These are phyloP conservation scores for Cyberlindnera maritima DNA, from an alignment of 805 yeast species.

Conservation along the genomic window DNA sequence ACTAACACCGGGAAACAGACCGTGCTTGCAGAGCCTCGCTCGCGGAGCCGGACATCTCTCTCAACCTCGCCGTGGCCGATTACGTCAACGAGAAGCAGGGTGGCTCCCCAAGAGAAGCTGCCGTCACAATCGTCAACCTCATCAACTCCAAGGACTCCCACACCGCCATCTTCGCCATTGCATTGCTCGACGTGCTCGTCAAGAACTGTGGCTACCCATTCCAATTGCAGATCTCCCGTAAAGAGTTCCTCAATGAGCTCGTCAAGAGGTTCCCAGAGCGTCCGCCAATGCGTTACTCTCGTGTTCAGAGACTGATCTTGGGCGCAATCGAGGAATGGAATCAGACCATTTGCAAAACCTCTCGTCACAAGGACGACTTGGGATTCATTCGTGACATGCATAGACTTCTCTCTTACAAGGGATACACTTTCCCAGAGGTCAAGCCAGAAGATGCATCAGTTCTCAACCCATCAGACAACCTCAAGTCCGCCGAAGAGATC, in stretches of 20 bases:
- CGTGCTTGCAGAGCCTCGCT: constrained; percentile 86
- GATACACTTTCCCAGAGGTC: constrained; percentile 90
- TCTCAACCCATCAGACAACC: constrained; percentile 80
- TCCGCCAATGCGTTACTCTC: constrained; percentile 82
- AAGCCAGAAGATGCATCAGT: constrained; percentile 91
- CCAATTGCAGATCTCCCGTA: constrained; percentile 90
- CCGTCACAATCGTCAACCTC: constrained; percentile 76
- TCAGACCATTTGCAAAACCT: constrained; percentile 87
- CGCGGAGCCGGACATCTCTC: constrained; percentile 80
- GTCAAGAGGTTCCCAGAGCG: constrained; percentile 93
- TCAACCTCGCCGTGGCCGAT: constrained; percentile 92
- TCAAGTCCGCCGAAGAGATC: constrained; percentile 85
- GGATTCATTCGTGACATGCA: constrained; percentile 96
- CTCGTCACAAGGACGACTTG: constrained; percentile 87
- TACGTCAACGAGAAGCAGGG: constrained; percentile 92
- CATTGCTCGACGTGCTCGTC: constrained; percentile 82
- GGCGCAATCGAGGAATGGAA: constrained; percentile 97
- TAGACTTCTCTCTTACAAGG: constrained; percentile 82
- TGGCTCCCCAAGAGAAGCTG: constrained; percentile 87
- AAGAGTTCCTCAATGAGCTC: constrained; percentile 90
- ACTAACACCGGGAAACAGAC: constrained; percentile 33
- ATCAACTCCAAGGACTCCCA: constrained; percentile 83
- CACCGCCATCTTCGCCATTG: constrained; percentile 78
- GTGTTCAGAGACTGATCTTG: constrained; percentile 79
- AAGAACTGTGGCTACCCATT: constrained; percentile 98